Evolutionary conservation across 805 yeast genomes (phyloP), one percentile per base, ranked within the genome.

Genomic region (Metschnikowia lochheadii): DNA sequence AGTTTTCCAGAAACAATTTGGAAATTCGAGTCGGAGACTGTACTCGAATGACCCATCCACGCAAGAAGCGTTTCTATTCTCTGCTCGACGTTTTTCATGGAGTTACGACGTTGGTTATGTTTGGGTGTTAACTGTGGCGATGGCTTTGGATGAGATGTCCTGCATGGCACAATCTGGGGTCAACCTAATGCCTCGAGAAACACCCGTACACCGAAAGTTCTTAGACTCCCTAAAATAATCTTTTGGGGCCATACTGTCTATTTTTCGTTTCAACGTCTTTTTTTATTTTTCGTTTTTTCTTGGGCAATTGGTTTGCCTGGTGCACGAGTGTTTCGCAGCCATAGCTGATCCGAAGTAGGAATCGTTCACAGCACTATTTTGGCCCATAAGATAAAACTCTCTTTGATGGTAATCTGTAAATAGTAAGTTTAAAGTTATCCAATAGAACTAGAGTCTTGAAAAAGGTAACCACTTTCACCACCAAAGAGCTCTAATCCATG

Each of bases 1-100:
- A 82, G 60, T 34, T 69, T 73, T 0, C 70, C 59, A 2, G 80
- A 71, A 3, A 83, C 62, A 23, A 53, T 63, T 5, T 68, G 53
- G 45, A 56, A 59, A 1, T 57, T 50, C 1, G 34, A 43, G 4
- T 43, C 23, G 15, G 39, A 5, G 35, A 17, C 48, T 33, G 46
- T 35, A 20, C 34, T 56, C 53, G n/a, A 2, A 15, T 10, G 21
- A 6, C 13, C 34, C 34, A 68, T 56, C 73, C 73, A 69, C 42
- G 57, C 54, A 17, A 67, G 55, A 34, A 68, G 57, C n/a, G 44
- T 40, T 7, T 41, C 48, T 26, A 66, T 49, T 31, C 37, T 51
- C 15, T 36, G 39, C 33, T 54, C 57, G 45, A 49, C 38, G 41
- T 54, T 46, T 21, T 42, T 34, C 59, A 56, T 56, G 40, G n/a